phyloP scores from a whole-genome alignment of 495 filamentous ascomycete genomes.

The Neurospora sp. region DNA sequence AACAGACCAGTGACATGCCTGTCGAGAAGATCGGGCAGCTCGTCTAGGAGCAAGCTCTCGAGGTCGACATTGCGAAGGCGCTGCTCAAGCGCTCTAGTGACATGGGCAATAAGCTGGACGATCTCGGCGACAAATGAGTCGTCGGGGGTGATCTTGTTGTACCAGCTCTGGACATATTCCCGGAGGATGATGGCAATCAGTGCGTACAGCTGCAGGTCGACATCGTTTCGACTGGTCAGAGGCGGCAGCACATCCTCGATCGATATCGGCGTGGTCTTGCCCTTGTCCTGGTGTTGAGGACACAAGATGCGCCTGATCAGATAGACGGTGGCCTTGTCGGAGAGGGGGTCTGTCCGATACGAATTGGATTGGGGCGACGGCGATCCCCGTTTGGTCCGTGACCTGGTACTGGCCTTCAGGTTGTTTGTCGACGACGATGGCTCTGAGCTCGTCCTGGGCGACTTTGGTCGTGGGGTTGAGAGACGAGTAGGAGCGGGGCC shows the following conservation, averaged over 20 bases:
- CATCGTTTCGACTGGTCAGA: conserved; percentile 82
- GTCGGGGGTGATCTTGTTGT: conserved; percentile 83
- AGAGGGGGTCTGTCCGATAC: conserved; percentile 30
- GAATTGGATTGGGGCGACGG: conserved; percentile 21
- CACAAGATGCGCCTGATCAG: conserved; percentile 44
- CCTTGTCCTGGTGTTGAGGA: conserved; percentile 36
- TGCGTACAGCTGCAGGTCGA: conserved; percentile 87
- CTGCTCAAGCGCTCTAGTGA: conserved; percentile 77
- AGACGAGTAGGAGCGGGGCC: conserved; percentile 13
- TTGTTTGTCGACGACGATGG: neutral
- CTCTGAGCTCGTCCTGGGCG: conserved; percentile 4
- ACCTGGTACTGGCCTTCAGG: neutral
- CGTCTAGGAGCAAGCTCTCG: conserved; percentile 75
- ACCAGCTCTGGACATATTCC: conserved; percentile 89
- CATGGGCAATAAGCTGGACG: conserved; percentile 80
- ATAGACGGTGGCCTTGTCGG: conserved; percentile 40
- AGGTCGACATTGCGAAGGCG: conserved; percentile 73
- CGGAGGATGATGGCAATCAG: conserved; percentile 78
- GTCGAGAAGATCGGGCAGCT: conserved; percentile 73
- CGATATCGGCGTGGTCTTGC: conserved; percentile 29
- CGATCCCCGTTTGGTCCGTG: conserved; percentile 7
- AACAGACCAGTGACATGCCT: conserved; percentile 68
- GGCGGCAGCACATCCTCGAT: conserved; percentile 79
- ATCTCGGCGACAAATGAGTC: conserved; percentile 78
- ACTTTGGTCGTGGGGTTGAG: conserved; percentile 20